phyloP scores from a whole-genome alignment of 441 rosid genomes.

The Eutrema salsugineum region DNA sequence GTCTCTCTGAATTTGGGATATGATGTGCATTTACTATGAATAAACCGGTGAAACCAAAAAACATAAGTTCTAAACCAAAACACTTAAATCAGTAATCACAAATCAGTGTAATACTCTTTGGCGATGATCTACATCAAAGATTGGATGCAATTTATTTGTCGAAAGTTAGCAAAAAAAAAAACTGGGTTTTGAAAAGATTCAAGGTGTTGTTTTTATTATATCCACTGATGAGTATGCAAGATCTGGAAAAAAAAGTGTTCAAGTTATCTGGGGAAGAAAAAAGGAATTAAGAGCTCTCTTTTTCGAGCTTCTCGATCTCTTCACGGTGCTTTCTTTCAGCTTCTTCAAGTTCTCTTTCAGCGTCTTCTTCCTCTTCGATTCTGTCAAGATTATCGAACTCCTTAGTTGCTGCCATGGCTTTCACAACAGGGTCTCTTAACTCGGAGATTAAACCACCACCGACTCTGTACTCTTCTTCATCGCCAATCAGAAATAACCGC shows the following conservation, averaged over 20 bases:
- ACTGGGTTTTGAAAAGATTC: neutral
- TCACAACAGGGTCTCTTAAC: slow-evolving; percentile 85
- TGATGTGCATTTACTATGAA: neutral
- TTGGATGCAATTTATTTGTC: slow-evolving; percentile 4
- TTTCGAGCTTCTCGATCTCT: slow-evolving; percentile 68
- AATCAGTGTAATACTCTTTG: neutral
- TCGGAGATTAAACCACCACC: slow-evolving; percentile 74
- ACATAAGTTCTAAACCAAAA: slow-evolving; percentile 1
- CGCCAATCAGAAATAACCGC: slow-evolving; percentile 63
- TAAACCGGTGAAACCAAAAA: neutral
- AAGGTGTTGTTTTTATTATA: slow-evolving; percentile 2
- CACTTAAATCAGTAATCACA: neutral
- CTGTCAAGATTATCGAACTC: slow-evolving; percentile 81
- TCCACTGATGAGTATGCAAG: slow-evolving; percentile 4
- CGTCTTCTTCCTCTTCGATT: slow-evolving; percentile 86
- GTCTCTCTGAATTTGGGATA: neutral
- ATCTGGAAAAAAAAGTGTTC: neutral
- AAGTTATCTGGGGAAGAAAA: slow-evolving; percentile 3
- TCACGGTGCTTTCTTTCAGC: slow-evolving; percentile 70
- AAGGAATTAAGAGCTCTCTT: slow-evolving; percentile 37
- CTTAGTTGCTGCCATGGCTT: slow-evolving; percentile 84
- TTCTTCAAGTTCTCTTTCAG: slow-evolving; percentile 62
- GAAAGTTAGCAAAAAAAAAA: neutral
- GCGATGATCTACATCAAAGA: neutral
- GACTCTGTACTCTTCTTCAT: slow-evolving; percentile 73